Evolutionary conservation across 345 rosid genomes (phyloP).

Genomic region (Arabis hirsuta): DNA sequence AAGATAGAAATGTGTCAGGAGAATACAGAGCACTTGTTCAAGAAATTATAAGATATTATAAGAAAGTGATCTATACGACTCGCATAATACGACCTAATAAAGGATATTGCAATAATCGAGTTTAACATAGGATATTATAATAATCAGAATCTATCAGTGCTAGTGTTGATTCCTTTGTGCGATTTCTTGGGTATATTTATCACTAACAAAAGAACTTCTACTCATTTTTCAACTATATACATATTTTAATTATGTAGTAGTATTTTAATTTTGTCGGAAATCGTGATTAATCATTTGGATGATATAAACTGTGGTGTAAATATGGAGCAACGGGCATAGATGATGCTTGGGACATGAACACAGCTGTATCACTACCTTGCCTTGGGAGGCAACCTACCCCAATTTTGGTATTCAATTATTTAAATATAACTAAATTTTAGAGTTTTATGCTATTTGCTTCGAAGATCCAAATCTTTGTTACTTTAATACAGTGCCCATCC

Average conservation of each 20-base stretch:
- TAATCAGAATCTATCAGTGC: conserved; percentile 38
- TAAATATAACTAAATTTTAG: not conserved
- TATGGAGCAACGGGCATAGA: conserved; percentile 62
- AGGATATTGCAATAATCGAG: conserved; percentile 11
- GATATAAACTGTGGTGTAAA: conserved; percentile 41
- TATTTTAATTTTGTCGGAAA: conserved; percentile 11
- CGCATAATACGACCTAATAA: conserved; percentile 34
- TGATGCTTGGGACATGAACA: conserved; percentile 76
- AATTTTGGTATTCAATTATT: conserved; percentile 19
- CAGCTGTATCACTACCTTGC: conserved; percentile 65
- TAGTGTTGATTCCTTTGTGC: conserved; percentile 59
- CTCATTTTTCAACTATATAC: not conserved
- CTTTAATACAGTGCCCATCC: conserved; percentile 37
- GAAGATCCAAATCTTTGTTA: conserved; percentile 23
- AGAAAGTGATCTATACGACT: conserved; percentile 20
- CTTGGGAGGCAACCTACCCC: conserved; percentile 81
- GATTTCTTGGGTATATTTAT: conserved; percentile 33
- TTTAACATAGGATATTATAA: conserved; percentile 5
- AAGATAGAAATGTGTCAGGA: conserved; percentile 66
- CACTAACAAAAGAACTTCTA: not conserved
- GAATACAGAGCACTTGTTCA: conserved; percentile 62
- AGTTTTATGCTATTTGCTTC: conserved; percentile 7
- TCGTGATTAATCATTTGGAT: conserved; percentile 18
- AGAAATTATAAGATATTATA: conserved; percentile 21
- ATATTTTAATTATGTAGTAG: conserved; percentile 16